Percentiles rank a stretch among this genome's conserved stretches.
Conservation (phyloP, 352 stramenopile species). For the Phytopythium delawarense region DNA sequence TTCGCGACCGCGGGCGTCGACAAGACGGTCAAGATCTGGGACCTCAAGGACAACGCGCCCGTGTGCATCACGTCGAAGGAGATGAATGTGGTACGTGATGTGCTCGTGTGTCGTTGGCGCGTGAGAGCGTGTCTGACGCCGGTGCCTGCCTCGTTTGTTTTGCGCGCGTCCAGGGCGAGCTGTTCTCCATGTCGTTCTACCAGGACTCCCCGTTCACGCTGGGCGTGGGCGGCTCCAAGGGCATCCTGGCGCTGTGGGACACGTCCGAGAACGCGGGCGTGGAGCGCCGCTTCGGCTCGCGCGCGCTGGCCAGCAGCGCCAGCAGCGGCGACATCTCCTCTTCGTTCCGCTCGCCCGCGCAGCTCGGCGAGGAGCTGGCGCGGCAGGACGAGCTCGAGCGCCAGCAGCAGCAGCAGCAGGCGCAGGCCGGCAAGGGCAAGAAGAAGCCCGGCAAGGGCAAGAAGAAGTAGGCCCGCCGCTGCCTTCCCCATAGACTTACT, state of each 20-base stretch:
- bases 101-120: background rate
- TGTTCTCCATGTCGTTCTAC: conserved; percentile 91
- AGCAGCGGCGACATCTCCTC: conserved; percentile 43
- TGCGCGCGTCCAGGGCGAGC: conserved; percentile 50
- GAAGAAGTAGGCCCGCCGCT: conserved; percentile 8
- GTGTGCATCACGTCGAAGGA: conserved; percentile 87
- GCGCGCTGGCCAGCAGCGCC: conserved; percentile 38
- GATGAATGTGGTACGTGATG: conserved; percentile 86
- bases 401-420: conserved; percentile 36
- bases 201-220: conserved; percentile 87
- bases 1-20: conserved; percentile 95
- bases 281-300: conserved; percentile 78
- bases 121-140: background rate
- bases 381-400: conserved; percentile 65
- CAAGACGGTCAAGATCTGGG: conserved; percentile 98
- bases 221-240: conserved; percentile 85
- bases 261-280: conserved; percentile 84
- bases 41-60: conserved; percentile 73
- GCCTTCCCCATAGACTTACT: no score
- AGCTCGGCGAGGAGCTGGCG: conserved; percentile 76
- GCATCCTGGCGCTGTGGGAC: conserved; percentile 88
- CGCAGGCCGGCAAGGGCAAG: conserved; percentile 31
- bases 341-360: conserved; percentile 69
- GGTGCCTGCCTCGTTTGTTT: background rate
- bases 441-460: conserved; percentile 40